Evolutionary conservation across 164 flowering plant genomes (phyloP).

Genomic region (Chimonanthus salicifolius): DNA sequence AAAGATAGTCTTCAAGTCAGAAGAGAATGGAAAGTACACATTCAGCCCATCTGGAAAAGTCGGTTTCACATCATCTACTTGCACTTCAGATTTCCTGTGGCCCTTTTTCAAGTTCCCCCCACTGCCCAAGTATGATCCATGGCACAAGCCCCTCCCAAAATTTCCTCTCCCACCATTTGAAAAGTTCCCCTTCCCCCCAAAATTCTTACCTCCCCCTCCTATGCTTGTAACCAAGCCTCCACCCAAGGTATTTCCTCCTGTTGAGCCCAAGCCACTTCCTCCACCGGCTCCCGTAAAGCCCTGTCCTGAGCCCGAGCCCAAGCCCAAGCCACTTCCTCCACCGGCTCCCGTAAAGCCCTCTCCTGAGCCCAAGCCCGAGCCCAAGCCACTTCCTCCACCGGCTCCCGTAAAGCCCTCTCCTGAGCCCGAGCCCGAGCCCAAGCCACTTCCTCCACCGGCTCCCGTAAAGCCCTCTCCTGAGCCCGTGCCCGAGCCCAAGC

Average conservation of each 20-base stretch:
- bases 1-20: constrained; percentile 35
- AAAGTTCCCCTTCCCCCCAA: not conserved
- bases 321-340: too few species aligned
- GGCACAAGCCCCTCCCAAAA: constrained; percentile 2
- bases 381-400: too few species aligned
- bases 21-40: constrained; percentile 29
- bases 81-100: constrained; percentile 57
- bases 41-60: constrained; percentile 36
- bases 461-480: too few species aligned
- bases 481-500: constrained; percentile 2
- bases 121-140: constrained; percentile 11
- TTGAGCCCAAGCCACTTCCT: not conserved
- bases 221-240: not conserved
- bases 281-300: too few species aligned
- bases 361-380: too few species aligned
- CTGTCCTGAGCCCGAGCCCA: too few species aligned
- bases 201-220: not conserved
- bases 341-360: too few species aligned
- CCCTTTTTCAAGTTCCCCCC: constrained; percentile 36
- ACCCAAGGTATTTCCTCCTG: too few species aligned
- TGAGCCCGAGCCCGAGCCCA: too few species aligned
- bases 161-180: constrained; percentile 4
- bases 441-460: too few species aligned
- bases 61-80: constrained; percentile 45
- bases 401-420: too few species aligned